Evolutionary conservation across 202 grass and related monocot genomes (phyloP).

Genomic region (Saccharum hybrid): DNA sequence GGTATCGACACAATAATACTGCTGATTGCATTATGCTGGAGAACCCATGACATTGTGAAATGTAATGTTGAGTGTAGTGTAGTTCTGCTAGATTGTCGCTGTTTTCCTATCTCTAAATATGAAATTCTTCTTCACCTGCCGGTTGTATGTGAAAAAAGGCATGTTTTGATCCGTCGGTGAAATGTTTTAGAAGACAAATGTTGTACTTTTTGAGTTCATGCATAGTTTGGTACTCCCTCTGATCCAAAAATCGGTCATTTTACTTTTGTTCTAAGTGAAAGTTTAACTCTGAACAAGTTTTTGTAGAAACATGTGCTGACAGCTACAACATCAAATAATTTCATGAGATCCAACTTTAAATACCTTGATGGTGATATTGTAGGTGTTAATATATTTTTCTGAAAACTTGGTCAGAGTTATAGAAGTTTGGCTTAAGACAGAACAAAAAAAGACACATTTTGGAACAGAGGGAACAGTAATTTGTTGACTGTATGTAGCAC

Average conservation of each 20-base stretch:
- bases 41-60: conserved; percentile 36
- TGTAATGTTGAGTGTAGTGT: conserved; percentile 47
- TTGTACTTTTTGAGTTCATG: background rate
- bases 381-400: background rate
- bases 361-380: background rate
- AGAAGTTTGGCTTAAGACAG: too few species aligned
- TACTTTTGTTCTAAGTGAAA: background rate
- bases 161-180: background rate
- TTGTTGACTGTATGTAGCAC: too few species aligned
- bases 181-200: background rate
- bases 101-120: background rate
- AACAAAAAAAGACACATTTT: background rate
- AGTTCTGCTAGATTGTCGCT: conserved; percentile 9
- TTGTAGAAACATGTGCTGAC: background rate
- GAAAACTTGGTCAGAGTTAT: background rate
- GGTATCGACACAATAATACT: conserved; percentile 49
- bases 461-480: too few species aligned
- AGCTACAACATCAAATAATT: background rate
- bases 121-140: background rate
- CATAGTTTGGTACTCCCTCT: background rate
- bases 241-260: background rate
- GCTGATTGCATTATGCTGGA: conserved; percentile 40
- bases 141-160: background rate
- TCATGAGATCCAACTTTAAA: background rate
- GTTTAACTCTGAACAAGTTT: background rate